These are phyloP conservation scores for Plasmodium relictum DNA, from an alignment of 169 alveolate species.

Conservation along the genomic window DNA sequence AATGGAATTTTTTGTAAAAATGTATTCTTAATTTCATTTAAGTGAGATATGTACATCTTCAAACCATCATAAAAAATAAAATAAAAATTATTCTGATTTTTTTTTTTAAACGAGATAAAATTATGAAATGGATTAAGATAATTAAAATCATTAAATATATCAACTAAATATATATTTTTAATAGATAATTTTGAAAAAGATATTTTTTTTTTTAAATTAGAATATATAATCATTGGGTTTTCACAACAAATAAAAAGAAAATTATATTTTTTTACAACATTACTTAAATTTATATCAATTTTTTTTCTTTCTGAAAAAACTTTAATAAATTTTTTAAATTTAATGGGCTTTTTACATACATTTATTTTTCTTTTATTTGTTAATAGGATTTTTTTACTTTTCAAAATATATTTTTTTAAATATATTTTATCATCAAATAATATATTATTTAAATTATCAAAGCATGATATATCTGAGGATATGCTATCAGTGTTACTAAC, in stretches of 20 bases:
- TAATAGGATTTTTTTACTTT: constrained; percentile 24
- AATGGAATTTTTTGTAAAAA: constrained; percentile 64
- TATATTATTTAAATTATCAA: constrained; percentile 40
- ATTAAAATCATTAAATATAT: constrained; percentile 64
- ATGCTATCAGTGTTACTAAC: not conserved
- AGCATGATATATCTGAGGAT: constrained; percentile 11
- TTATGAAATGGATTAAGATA: constrained; percentile 74
- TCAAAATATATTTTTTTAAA: constrained; percentile 40
- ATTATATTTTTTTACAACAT: constrained; percentile 30
- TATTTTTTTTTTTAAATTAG: constrained; percentile 51
- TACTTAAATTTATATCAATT: constrained; percentile 41
- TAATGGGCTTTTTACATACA: constrained; percentile 34
- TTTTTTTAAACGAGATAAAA: constrained; percentile 53
- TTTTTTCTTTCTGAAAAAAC: constrained; percentile 40
- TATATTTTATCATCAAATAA: constrained; percentile 65
- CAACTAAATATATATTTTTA: constrained; percentile 59
- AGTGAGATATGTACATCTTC: constrained; percentile 29
- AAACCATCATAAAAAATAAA: constrained; percentile 67
- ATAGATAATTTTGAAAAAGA: constrained; percentile 53
- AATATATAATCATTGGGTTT: constrained; percentile 52
- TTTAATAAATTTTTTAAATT: constrained; percentile 33
- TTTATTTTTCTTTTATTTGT: constrained; percentile 48
- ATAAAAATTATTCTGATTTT: constrained; percentile 53
- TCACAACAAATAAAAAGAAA: constrained; percentile 70
- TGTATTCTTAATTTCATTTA: constrained; percentile 49